Base-by-base conservation (phyloP, 2,329 filamentous ascomycete genomes). In the Ophiocordyceps camponoti-saundersi region DNA sequence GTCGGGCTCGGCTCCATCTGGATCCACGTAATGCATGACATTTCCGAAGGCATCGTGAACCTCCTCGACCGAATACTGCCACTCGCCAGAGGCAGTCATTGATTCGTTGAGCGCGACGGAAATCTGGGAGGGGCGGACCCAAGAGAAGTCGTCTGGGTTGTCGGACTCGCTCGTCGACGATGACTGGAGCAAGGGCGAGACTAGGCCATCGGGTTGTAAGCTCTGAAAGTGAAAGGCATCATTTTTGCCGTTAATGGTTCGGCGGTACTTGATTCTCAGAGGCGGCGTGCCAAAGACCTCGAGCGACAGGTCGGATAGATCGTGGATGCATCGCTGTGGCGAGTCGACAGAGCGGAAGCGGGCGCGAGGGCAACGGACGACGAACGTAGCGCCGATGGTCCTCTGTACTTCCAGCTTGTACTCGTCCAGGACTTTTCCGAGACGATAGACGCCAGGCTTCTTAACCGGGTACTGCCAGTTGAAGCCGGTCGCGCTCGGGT, bases 31-130 rank as follows among this genome's bases (percentile, higher is more conserved):
- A 52, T 80, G 83, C 49, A 89, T 80, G 36, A 82, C 67, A 56
- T 98, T 98, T 44, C 89, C 89, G 53, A 89, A 83, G 2, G 80
- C 90, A 66, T 98, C 92, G 49, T 86, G 79, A 10, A 98, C 86
- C 61, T 95, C 86, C 54, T 95, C 86, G 46, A 98, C 80, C 1
- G 83, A 81, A 59, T 96, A 98, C 50, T 83, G 73, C 89, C 90
- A 96, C 46, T 79, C 73, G 16, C 90, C 92, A 46, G 82, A 75
- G 7, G 73, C 72, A 44, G 77, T 78, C 66, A 98, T 79, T 6
- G 89, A 89, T 62, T 98, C 93, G 57, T 95, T 96, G 48, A 98
- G 67, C 5, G 86, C 80, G 20, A 98, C 86, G 11, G 73, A 74
- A 34, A 98, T 79, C 40, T 69, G 80, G 48, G 85, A 81, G 20